Evolutionary conservation across 2,329 filamentous ascomycete species (phyloP).

Genomic region (Chalara sp.): DNA sequence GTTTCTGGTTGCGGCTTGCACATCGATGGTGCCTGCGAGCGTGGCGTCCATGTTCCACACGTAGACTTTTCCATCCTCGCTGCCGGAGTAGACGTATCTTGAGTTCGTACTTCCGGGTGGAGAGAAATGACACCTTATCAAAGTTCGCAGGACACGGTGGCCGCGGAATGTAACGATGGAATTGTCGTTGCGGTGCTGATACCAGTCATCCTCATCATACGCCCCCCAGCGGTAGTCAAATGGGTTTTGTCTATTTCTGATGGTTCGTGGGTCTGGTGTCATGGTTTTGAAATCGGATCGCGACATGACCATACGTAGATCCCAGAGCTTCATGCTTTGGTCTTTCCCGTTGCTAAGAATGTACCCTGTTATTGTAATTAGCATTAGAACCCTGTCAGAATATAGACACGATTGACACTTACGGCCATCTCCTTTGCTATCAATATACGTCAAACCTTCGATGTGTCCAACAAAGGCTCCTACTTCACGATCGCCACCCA

Average conservation of each 20-base stretch:
- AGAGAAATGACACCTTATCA: conserved; percentile 94
- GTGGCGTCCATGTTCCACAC: conserved; percentile 94
- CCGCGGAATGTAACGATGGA: conserved; percentile 90
- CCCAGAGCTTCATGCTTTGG: conserved; percentile 97
- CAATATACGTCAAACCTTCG: conserved; percentile 61
- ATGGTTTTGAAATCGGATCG: conserved; percentile 54
- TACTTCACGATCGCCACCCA: conserved; percentile 71
- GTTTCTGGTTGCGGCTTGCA: conserved; percentile 60
- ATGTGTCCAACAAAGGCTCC: conserved; percentile 61
- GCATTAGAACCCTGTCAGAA: too few species aligned
- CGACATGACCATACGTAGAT: conserved; percentile 81
- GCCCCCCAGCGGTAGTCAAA: conserved; percentile 70
- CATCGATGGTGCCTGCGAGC: conserved; percentile 69
- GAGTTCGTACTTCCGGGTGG: conserved; percentile 80
- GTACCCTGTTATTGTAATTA: conserved; percentile 40
- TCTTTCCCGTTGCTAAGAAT: conserved; percentile 93
- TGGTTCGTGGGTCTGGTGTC: conserved; percentile 42
- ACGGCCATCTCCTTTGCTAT: conserved; percentile 63
- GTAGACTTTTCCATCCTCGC: conserved; percentile 81
- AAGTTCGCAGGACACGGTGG: conserved; percentile 79
- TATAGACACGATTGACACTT: conserved; percentile 5
- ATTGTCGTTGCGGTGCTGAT: conserved; percentile 77
- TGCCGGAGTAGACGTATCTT: conserved; percentile 88
- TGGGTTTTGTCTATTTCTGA: conserved; percentile 39
- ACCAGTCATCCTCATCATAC: conserved; percentile 60